Conservation (phyloP, 2,329 filamentous ascomycete genomes). For the Phaeoacremonium minimum region DNA sequence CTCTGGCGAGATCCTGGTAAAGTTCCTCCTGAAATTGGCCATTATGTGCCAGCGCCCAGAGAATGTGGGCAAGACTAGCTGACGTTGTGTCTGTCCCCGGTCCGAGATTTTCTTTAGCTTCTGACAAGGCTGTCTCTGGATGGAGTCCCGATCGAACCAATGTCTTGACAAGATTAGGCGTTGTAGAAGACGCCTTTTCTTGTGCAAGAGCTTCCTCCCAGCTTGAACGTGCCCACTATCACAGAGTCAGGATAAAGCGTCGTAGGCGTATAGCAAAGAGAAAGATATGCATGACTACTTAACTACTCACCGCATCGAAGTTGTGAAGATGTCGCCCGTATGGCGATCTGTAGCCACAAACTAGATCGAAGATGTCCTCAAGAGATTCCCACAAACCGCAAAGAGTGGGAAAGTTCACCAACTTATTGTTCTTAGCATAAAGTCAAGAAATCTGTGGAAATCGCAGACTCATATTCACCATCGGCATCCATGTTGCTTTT, state of each 20-base stretch:
- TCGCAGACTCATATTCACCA: conserved; percentile 15
- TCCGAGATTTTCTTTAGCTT: conserved; percentile 23
- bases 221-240: not conserved
- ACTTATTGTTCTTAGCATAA: too few relatives aligned
- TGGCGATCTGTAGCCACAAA: not conserved
- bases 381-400: not conserved
- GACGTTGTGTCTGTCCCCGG: conserved; percentile 25
- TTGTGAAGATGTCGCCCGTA: conserved; percentile 1
- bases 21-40: conserved; percentile 15
- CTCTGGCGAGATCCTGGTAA: conserved; percentile 12
- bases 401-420: conserved; percentile 2
- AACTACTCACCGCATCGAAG: not conserved
- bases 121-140: conserved; percentile 17
- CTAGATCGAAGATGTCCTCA: not conserved
- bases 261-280: too few relatives aligned
- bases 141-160: conserved; percentile 14
- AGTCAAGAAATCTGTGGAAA: too few relatives aligned
- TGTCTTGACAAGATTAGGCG: conserved; percentile 14
- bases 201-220: not conserved
- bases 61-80: conserved; percentile 21
- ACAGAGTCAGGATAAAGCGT: too few relatives aligned
- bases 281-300: too few relatives aligned
- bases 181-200: not conserved
- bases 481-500: conserved; percentile 21
- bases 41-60: conserved; percentile 21